Base-by-base conservation (phyloP, 345 rosid genomes). In the Dovyalis caffra region DNA sequence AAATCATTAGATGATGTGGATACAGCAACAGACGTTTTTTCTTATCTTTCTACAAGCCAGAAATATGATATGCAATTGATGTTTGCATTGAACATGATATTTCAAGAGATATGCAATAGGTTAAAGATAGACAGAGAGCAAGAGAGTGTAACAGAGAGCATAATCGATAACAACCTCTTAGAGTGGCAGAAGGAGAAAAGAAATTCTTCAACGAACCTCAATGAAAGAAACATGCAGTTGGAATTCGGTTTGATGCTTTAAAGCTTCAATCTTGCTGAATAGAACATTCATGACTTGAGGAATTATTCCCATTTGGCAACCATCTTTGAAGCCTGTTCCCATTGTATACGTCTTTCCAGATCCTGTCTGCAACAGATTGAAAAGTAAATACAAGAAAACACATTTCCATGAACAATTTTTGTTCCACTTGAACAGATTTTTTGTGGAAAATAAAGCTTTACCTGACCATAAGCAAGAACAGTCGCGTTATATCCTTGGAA, bases 391-490 rank as follows among this genome's bases (percentile, higher is more conserved):
- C 68, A 66, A 76, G 69, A 60, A 75, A 67, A 45, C 43, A 23
- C 76, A 68, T 68, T 25, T 37, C 69, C 33, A 16, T 10, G 38
- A 16, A 60, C 5, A 32, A 26, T n/a, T 25, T 38, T 69, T 69
- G 11, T 23, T 49, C 57, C 66, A 66, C 16, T 28, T 29, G 49
- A 74, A 51, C 66, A 68, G 15, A 65, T 63, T 72, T 76, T 66
- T 47, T 2, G 29, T 5, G 70, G 15, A 35, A 76, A 37, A 72
- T 34, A 14, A 80, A 74, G 38, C 28, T 68, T 68, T 85, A 93
- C 98, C 98, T 93, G 99, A 38, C 99, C 99, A 83, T 95, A 95
- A 80, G 99, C 99, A 73, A 95, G 98, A 75, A 95, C 98, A 0
- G 98, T 95, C 7, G 98, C 99, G 82, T 95, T 95, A 87, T 95